phyloP scores from a whole-genome alignment of 164 flowering plant genomes.

The Liquidambar formosana region DNA sequence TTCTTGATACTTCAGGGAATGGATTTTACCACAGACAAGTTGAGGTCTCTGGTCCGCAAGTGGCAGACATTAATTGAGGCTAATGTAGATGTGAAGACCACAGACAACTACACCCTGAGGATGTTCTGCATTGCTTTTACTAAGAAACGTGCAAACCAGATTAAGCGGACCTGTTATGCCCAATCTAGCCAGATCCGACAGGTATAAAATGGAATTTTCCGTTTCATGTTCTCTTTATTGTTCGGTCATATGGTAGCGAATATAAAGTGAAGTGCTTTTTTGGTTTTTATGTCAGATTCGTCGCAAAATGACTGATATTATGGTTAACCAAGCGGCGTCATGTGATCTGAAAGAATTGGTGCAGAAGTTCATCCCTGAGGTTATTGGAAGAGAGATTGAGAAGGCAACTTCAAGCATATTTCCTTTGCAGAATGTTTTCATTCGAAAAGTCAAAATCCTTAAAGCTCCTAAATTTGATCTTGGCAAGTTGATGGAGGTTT shows the following conservation, averaged over 20 bases:
- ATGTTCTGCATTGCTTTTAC: slow-evolving; percentile 87
- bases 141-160: slow-evolving; percentile 71
- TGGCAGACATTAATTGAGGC: slow-evolving; percentile 87
- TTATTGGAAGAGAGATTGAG: slow-evolving; percentile 78
- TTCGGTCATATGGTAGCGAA: too few relatives aligned
- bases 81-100: slow-evolving; percentile 85
- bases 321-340: slow-evolving; percentile 61
- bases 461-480: slow-evolving; percentile 88
- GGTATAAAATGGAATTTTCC: slow-evolving; percentile 19
- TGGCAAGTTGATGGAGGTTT: slow-evolving; percentile 79
- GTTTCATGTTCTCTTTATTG: neutral
- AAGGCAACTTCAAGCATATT: slow-evolving; percentile 72
- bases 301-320: slow-evolving; percentile 76
- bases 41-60: slow-evolving; percentile 75
- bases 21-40: slow-evolving; percentile 83
- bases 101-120: slow-evolving; percentile 66
- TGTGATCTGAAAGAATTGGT: slow-evolving; percentile 76
- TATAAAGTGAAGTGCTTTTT: neutral
- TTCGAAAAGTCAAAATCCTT: slow-evolving; percentile 77
- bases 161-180: slow-evolving; percentile 75
- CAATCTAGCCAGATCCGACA: slow-evolving; percentile 80
- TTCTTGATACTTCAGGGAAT: slow-evolving; percentile 51
- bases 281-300: slow-evolving; percentile 47
- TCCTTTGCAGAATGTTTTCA: slow-evolving; percentile 71
- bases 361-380: slow-evolving; percentile 69